A percentile compares a stretch with the other conserved stretches of the same genome.
These are phyloP conservation scores for Datura wrightii DNA, from an alignment of 257 asterid species.

Conservation along the genomic window DNA sequence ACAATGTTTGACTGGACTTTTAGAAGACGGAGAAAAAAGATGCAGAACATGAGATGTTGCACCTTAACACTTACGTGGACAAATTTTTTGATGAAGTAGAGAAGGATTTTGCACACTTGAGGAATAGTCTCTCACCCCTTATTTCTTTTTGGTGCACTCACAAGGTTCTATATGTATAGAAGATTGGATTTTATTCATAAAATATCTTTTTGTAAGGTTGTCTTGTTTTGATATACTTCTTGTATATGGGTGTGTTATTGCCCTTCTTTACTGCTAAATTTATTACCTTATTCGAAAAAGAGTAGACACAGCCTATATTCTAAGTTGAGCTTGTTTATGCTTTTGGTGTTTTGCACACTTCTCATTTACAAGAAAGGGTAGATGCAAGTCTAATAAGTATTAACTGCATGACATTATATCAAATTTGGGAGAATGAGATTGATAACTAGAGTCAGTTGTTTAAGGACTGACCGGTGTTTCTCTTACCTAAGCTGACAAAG, in stretches of 20 bases:
- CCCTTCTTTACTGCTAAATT: background rate
- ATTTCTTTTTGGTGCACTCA: too few species aligned
- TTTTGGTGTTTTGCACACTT: constrained; percentile 26
- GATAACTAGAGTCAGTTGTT: background rate
- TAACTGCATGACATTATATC: background rate
- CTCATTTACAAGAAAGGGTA: background rate
- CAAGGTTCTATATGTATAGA: background rate
- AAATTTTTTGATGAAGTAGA: background rate
- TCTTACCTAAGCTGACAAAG: background rate
- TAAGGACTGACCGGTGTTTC: background rate
- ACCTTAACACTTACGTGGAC: background rate
- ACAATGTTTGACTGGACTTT: background rate
- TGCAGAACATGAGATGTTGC: too few species aligned
- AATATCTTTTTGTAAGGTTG: background rate
- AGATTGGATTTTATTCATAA: background rate
- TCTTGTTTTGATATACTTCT: background rate
- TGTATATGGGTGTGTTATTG: background rate
- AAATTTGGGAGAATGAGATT: constrained; percentile 19
- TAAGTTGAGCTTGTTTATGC: background rate
- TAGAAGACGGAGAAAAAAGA: background rate
- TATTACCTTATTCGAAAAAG: background rate
- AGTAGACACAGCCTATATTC: background rate
- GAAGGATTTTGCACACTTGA: background rate
- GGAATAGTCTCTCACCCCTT: background rate
- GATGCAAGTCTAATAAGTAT: background rate